Evolutionary conservation across 2,329 filamentous ascomycete species (phyloP), one percentile per base, ranked within the genome.

Genomic region (Elsinoe fawcettii): DNA sequence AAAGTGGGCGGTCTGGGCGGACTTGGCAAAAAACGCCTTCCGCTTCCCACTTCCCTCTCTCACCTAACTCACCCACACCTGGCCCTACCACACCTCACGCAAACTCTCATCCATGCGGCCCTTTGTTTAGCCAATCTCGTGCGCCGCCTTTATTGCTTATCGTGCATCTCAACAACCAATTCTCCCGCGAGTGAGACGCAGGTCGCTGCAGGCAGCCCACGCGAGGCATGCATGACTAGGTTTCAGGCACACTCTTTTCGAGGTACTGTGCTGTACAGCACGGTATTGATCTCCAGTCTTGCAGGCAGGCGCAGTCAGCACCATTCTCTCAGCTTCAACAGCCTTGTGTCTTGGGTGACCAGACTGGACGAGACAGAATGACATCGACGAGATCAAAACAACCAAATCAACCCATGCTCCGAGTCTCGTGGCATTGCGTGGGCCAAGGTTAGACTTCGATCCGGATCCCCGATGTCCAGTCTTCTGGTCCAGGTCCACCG

Each of bases 391-490:
- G 16, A 9, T 18, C 34, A 18, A 53, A 39, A 53, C 49, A 39
- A 53, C 49, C 49, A 53, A 14, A 39, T 7, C 46, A 7, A 36
- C 25, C 27, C 49, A 30, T 34, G 25, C 22, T 25, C 7, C 9
- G 16, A 37, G 30, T 53, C 49, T 53, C 49, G 49, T 53, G 49
- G 49, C 49, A 53, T 53, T 53, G 49, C 49, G 49, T 53, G 32
- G 49, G 49, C 49, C 49, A 53, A 53, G 49, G 49, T 27, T 16
- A 39, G 20, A 22, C 32, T 36, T 53, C 49, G 49, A 53, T 53
- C 49, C 49, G 49, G 30, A 39, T 53, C 30, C 49, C 49, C 49
- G 32, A 53, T 53, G 49, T 23, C 32, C 18, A 16, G 3, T 23
- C 20, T 11, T 51, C 46, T 51, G 46, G 46, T 18, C 11, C 23